phyloP scores from a whole-genome alignment of 2,329 filamentous ascomycete genomes.

The Beauveria sp. region DNA sequence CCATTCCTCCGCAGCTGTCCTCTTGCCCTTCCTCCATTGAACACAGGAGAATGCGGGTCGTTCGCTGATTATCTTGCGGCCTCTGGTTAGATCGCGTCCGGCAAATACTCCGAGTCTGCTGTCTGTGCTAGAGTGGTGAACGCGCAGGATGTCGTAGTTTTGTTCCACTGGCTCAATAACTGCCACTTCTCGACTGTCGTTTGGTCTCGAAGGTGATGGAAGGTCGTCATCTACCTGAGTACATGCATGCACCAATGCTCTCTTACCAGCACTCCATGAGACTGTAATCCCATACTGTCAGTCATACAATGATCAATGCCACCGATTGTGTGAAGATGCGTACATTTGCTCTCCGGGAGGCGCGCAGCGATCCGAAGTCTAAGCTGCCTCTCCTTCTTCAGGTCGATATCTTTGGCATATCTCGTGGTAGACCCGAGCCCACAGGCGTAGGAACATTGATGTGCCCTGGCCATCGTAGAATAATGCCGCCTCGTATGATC shows the following conservation, averaged over 20 bases:
- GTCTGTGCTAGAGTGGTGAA: conserved; percentile 6
- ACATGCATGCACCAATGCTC: not conserved
- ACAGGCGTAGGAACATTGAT: not conserved
- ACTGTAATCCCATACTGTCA: not conserved
- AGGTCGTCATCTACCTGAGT: not conserved
- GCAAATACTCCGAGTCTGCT: conserved; percentile 18
- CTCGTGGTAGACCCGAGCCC: not conserved
- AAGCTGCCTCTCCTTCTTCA: not conserved
- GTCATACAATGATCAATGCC: not conserved
- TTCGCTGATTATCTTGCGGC: conserved; percentile 16
- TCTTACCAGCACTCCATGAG: not conserved
- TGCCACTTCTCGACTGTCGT: not conserved
- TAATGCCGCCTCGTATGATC: not conserved
- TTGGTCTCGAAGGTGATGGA: not conserved
- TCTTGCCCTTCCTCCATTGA: conserved; percentile 6
- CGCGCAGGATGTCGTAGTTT: conserved; percentile 13
- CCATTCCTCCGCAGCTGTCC: conserved; percentile 14
- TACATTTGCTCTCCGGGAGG: not conserved
- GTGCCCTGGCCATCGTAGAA: not conserved
- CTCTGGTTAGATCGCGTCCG: not conserved
- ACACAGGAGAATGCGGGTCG: conserved; percentile 15
- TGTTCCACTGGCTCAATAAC: not conserved
- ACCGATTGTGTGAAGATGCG: not conserved
- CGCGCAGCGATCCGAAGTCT: not conserved
- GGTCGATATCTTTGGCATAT: not conserved